Evolutionary conservation across 108 stramenopile genomes (phyloP), one percentile per base, ranked within the genome.

Genomic region (Asterionellopsis glacialis): DNA sequence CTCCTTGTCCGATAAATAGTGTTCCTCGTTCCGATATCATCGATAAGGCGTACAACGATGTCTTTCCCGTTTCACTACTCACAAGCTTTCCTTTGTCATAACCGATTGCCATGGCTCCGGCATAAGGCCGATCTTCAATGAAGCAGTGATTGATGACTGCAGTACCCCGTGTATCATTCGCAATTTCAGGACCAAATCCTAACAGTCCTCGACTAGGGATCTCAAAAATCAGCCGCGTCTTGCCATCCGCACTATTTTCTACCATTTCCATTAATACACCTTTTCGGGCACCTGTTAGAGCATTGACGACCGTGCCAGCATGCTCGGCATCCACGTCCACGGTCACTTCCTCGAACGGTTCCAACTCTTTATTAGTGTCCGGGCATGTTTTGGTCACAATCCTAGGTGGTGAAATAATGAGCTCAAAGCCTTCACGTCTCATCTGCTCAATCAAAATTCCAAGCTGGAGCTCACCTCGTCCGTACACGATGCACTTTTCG

Each of bases 361-460:
- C 98, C 23, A 93, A 54, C 38, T 76, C 66, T 21, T 79, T 70
- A 44, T 88, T 88, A 45, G 81, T 81, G 11, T 90, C 81, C 12
- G 80, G 70, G 45, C 69, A 74, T 9, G 51, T 74, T n/a, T 65
- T 72, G 40, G 95, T 95, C 26, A 99, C 51, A 41, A 94, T 97
- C 49, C 75, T 81, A 11, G 98, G 98, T 9, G 97, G 98, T 4
- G 92, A 88, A 43, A 99, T 85, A 38, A 89, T 75, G 59, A 99
- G 66, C 73, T 99, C 98, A 59, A 82, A 99, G 21, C 98, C 98
- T 72, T 99, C 97, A 10, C 98, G 81, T 10, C 98, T 67, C 97
- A 99, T 98, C 55, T 82, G 91, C 72, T 99, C 98, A 7, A 98
- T 92, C 27, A 99, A 74, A 51, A 99, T 96, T 11, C 95, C 96